These are phyloP conservation scores for Mycena amicta DNA, from an alignment of 768 basidiomycete genomes.

Conservation along the genomic window DNA sequence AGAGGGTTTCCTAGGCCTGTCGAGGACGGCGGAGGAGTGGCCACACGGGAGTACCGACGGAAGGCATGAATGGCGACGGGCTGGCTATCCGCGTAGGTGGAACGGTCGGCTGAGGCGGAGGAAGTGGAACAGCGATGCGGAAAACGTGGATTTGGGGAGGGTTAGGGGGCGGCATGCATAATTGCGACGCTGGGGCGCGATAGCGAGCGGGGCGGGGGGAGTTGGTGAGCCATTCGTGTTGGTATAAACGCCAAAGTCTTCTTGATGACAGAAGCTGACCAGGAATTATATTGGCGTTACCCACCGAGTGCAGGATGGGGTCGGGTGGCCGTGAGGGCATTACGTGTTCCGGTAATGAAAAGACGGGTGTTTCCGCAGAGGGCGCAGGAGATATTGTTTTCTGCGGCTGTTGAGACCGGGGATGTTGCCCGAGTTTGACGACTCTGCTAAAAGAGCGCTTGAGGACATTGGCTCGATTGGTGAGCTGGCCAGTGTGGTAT, in stretches of 20 bases:
- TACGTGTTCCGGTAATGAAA: slow-evolving; percentile 37
- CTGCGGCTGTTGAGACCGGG: slow-evolving; percentile 45
- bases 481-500: slow-evolving; percentile 84
- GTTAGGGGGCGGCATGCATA: slow-evolving; percentile 18
- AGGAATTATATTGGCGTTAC: slow-evolving; percentile 46
- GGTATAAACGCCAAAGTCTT: slow-evolving; percentile 45
- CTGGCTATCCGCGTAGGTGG: slow-evolving; percentile 20
- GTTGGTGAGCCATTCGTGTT: slow-evolving; percentile 38
- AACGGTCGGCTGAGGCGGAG: slow-evolving; percentile 27
- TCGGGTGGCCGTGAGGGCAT: slow-evolving; percentile 32
- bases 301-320: slow-evolving; percentile 38
- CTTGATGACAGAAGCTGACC: slow-evolving; percentile 65
- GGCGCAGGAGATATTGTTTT: slow-evolving; percentile 68
- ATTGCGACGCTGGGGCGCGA: slow-evolving; percentile 28
- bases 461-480: slow-evolving; percentile 84
- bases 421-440: slow-evolving; percentile 43
- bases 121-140: slow-evolving; percentile 52
- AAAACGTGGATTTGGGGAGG: slow-evolving; percentile 67
- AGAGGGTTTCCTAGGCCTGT: slow-evolving; percentile 36
- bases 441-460: slow-evolving; percentile 58
- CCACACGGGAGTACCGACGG: slow-evolving; percentile 24
- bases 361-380: slow-evolving; percentile 72
- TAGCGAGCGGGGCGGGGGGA: slow-evolving; percentile 31
- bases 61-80: slow-evolving; percentile 35
- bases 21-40: slow-evolving; percentile 24